Conservation (phyloP, 1,284 basidiomycete species). For the Macrocybe sp. region DNA sequence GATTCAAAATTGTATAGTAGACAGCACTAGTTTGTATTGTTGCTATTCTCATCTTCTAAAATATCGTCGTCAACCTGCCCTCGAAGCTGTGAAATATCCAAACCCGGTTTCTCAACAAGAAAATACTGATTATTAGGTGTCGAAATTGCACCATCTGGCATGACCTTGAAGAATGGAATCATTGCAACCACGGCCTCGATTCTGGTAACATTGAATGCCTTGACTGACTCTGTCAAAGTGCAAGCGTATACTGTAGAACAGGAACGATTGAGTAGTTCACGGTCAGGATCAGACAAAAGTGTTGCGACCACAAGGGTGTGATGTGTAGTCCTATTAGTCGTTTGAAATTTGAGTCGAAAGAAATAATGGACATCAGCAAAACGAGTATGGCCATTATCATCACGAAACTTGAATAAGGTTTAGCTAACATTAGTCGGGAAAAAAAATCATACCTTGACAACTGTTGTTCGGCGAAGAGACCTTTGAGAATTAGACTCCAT, state of each 20-base stretch:
- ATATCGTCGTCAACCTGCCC: no score
- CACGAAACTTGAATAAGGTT: background rate
- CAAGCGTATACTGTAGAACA: background rate
- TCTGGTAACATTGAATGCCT: background rate
- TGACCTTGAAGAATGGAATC: background rate
- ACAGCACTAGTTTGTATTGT: no score
- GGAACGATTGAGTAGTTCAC: constrained; percentile 4
- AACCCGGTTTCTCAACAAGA: constrained; percentile 7
- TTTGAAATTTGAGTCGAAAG: background rate
- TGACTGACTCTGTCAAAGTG: background rate
- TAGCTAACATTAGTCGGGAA: background rate
- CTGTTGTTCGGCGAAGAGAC: background rate
- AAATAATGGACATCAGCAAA: background rate
- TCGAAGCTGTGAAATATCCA: constrained; percentile 10
- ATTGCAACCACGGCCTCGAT: constrained; percentile 1
- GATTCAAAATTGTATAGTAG: no score
- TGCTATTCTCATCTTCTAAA: no score
- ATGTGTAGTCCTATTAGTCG: background rate
- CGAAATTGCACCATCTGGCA: background rate
- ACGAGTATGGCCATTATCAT: background rate
- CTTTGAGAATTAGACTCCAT: background rate
- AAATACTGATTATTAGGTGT: background rate
- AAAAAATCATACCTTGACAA: background rate
- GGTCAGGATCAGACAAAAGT: constrained; percentile 2
- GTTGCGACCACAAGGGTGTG: constrained; percentile 5